These are phyloP conservation scores for Seiridium cupressi DNA, from an alignment of 2,329 filamentous ascomycete species.

Conservation along the genomic window DNA sequence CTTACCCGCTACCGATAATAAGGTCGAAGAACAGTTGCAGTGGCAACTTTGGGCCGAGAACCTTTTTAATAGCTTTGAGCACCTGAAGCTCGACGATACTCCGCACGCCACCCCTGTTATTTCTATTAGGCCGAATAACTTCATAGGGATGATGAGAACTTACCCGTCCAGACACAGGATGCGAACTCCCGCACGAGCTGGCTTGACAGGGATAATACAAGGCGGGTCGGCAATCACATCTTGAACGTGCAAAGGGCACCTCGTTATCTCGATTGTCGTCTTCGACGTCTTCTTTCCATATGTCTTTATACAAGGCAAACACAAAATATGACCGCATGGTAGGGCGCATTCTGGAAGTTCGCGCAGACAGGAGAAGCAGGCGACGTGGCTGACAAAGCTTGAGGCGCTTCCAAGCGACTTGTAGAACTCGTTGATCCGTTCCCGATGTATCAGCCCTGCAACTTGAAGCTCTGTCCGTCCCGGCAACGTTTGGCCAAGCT, in stretches of 20 bases:
- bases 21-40: constrained; percentile 29
- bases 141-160: background rate
- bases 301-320: constrained; percentile 24
- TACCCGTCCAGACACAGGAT: constrained; percentile 28
- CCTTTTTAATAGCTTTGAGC: constrained; percentile 24
- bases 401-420: constrained; percentile 21
- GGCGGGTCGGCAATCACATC: constrained; percentile 24
- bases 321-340: constrained; percentile 28
- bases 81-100: constrained; percentile 26
- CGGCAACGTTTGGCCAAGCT: constrained; percentile 23
- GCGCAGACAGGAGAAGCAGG: constrained; percentile 27
- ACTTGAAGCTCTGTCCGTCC: constrained; percentile 25
- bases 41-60: constrained; percentile 24
- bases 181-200: constrained; percentile 23
- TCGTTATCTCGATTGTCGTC: constrained; percentile 25
- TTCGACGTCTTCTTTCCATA: constrained; percentile 25
- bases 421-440: constrained; percentile 27
- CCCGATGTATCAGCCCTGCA: constrained; percentile 24
- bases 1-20: constrained; percentile 29
- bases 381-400: constrained; percentile 25
- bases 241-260: constrained; percentile 26
- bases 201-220: constrained; percentile 26
- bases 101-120: constrained; percentile 23
- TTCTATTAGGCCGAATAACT: background rate
- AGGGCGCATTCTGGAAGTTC: constrained; percentile 27